Evolutionary conservation across 1,284 basidiomycete genomes (phyloP).

Genomic region (Thelephora terrestris): DNA sequence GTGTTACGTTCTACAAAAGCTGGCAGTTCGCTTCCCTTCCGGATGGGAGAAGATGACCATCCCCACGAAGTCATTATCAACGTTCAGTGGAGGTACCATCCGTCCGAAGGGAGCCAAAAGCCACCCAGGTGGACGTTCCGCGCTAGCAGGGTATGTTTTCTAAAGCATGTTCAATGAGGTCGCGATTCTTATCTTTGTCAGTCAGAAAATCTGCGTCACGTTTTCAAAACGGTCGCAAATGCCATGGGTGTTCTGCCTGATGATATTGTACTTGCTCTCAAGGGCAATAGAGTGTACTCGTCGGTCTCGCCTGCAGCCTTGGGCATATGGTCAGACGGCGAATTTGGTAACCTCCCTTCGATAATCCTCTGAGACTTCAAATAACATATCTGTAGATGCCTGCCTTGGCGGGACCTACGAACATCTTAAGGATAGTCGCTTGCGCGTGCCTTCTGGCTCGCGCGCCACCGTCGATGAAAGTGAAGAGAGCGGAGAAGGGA

Average conservation of each 20-base stretch:
- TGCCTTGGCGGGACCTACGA: constrained; percentile 52
- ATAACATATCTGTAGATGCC: constrained; percentile 35
- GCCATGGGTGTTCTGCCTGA: constrained; percentile 36
- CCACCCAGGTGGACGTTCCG: constrained; percentile 38
- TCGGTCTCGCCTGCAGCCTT: constrained; percentile 57
- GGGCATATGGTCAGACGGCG: constrained; percentile 53
- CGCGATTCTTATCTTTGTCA: constrained; percentile 17
- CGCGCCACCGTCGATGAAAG: constrained; percentile 12
- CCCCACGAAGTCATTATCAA: constrained; percentile 39
- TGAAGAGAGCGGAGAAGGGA: no score
- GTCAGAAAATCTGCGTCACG: constrained; percentile 49
- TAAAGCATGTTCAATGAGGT: constrained; percentile 1
- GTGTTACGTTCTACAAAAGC: constrained; percentile 24
- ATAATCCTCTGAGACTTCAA: background rate
- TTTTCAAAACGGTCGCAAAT: constrained; percentile 57
- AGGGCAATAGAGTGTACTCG: constrained; percentile 51
- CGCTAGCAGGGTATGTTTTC: constrained; percentile 42
- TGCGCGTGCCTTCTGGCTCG: constrained; percentile 17
- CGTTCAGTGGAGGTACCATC: constrained; percentile 57
- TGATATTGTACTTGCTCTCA: constrained; percentile 47
- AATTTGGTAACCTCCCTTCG: constrained; percentile 41
- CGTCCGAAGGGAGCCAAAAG: constrained; percentile 31
- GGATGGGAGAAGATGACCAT: constrained; percentile 18
- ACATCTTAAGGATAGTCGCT: constrained; percentile 39
- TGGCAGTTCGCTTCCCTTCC: constrained; percentile 14